Percentiles rank a stretch among this genome's conserved stretches.
These are phyloP conservation scores for Scheffersomyces illinoinensis DNA, from an alignment of 1,139 yeast genomes.

Conservation along the genomic window DNA sequence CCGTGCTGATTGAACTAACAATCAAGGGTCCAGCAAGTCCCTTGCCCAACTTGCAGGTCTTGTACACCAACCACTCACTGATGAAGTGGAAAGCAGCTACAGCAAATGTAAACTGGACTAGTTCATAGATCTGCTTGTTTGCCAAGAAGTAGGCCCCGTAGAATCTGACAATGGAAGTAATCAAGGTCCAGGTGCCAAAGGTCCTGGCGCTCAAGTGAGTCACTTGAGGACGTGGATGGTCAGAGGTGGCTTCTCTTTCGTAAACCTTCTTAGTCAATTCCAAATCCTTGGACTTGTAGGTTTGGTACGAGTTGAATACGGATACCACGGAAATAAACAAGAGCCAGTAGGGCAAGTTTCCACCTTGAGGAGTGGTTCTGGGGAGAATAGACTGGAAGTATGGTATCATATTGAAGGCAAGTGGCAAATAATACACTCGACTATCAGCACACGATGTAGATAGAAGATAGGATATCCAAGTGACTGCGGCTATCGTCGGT, in stretches of 20 bases:
- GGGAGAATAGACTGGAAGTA: conserved; percentile 25
- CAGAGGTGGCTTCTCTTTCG: conserved; percentile 55
- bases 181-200: conserved; percentile 96
- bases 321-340: conserved; percentile 80
- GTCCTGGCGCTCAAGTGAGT: conserved; percentile 88
- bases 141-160: conserved; percentile 75
- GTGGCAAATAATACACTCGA: neutral
- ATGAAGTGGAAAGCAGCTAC: conserved; percentile 85
- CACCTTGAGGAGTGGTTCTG: conserved; percentile 32
- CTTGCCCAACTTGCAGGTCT: conserved; percentile 80
- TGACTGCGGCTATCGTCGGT: neutral
- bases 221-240: conserved; percentile 34
- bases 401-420: conserved; percentile 11
- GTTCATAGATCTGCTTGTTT: conserved; percentile 70
- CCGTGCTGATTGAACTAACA: conserved; percentile 53
- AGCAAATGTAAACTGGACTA: conserved; percentile 79
- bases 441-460: neutral
- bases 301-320: conserved; percentile 84
- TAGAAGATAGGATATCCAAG: neutral
- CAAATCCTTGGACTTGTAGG: conserved; percentile 70
- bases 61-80: conserved; percentile 77
- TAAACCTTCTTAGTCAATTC: conserved; percentile 79
- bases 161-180: conserved; percentile 79
- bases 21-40: conserved; percentile 89
- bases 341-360: conserved; percentile 48